Evolutionary conservation across 31 red algal genomes (phyloP).

Genomic region (Asparagopsis taxiformis): DNA sequence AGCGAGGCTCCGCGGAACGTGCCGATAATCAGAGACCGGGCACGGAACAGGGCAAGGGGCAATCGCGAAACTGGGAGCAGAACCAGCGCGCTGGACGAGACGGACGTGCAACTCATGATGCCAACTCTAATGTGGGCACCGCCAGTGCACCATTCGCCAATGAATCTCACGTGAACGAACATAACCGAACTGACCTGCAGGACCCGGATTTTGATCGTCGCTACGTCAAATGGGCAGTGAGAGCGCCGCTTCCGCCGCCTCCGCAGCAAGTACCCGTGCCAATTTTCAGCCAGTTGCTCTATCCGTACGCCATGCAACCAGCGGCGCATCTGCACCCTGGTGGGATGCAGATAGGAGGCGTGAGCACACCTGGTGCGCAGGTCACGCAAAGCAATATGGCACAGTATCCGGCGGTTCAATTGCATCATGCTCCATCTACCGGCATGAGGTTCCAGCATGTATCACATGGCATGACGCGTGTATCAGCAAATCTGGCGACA

Average conservation of each 20-base stretch:
- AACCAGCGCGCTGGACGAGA: background rate
- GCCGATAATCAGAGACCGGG: background rate
- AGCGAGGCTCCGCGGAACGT: background rate
- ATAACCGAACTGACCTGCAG: slow-evolving; percentile 25
- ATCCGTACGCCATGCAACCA: slow-evolving; percentile 40
- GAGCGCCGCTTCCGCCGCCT: slow-evolving; percentile 8
- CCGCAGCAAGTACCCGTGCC: slow-evolving; percentile 45
- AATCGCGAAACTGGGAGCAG: background rate
- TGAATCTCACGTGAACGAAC: background rate
- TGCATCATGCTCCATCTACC: slow-evolving; percentile 8
- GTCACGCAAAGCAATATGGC: background rate
- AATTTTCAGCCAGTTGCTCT: slow-evolving; percentile 61
- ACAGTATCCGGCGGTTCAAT: slow-evolving; percentile 18
- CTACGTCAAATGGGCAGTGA: slow-evolving; percentile 65
- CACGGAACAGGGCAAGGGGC: background rate
- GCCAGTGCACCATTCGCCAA: background rate
- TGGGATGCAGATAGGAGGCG: slow-evolving; percentile 4
- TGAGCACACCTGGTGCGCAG: background rate
- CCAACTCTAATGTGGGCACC: background rate
- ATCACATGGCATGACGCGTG: slow-evolving; percentile 1
- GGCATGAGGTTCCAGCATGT: slow-evolving; percentile 33
- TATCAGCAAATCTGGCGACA: no score
- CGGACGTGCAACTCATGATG: background rate
- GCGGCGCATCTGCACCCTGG: slow-evolving; percentile 15
- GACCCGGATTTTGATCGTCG: slow-evolving; percentile 77